These are phyloP conservation scores for Colletotrichum liriopes DNA, from an alignment of 2,329 filamentous ascomycete genomes.

Conservation along the genomic window DNA sequence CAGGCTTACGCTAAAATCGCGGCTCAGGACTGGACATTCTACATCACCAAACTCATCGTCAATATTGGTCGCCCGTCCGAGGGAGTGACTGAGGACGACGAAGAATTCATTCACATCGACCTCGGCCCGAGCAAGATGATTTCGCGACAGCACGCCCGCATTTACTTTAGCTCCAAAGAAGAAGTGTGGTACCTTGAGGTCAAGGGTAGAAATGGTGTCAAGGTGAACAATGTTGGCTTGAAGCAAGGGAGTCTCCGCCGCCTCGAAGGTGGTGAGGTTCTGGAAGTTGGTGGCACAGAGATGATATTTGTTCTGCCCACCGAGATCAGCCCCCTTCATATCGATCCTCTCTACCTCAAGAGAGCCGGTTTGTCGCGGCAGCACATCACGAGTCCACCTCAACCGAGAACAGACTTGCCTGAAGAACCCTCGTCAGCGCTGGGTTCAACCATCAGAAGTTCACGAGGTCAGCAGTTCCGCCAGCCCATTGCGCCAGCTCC, in stretches of 20 bases:
- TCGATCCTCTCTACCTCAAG: constrained; percentile 79
- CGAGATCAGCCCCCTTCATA: constrained; percentile 75
- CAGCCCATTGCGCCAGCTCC: constrained; percentile 72
- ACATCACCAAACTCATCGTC: constrained; percentile 81
- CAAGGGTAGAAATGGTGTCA: constrained; percentile 92
- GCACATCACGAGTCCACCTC: constrained; percentile 36
- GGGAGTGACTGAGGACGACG: constrained; percentile 59
- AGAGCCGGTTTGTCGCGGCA: constrained; percentile 70
- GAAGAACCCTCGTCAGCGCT: constrained; percentile 41
- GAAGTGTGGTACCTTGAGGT: constrained; percentile 88
- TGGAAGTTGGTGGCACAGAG: constrained; percentile 92
- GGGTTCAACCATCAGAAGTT: constrained; percentile 30
- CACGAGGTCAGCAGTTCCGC: constrained; percentile 47
- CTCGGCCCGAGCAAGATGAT: constrained; percentile 88
- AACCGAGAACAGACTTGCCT: constrained; percentile 39
- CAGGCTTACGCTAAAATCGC: constrained; percentile 87
- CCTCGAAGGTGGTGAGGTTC: constrained; percentile 88
- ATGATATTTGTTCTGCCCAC: constrained; percentile 99
- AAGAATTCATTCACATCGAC: constrained; percentile 83
- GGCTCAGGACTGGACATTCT: constrained; percentile 88
- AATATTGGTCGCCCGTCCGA: constrained; percentile 83
- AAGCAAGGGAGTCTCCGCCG: constrained; percentile 77
- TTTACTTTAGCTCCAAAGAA: constrained; percentile 78
- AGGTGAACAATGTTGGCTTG: constrained; percentile 81
- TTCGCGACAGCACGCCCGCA: constrained; percentile 82